These are phyloP conservation scores for Neonectria neomacrospora DNA, from an alignment of 2,329 filamentous ascomycete species.

Conservation along the genomic window DNA sequence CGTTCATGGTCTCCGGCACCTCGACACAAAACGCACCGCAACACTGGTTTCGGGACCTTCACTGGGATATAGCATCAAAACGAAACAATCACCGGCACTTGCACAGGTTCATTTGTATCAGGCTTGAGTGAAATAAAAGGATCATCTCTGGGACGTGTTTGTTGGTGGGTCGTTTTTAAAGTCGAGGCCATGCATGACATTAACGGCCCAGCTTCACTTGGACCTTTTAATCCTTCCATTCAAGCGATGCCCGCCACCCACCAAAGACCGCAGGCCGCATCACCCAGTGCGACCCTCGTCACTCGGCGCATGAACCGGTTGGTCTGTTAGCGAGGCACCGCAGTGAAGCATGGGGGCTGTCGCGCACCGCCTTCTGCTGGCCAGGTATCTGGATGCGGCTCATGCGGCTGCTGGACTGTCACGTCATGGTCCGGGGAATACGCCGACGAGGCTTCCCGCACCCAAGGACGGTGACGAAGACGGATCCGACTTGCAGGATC, in stretches of 20 bases:
- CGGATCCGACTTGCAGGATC: conserved; percentile 14
- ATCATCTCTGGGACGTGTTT: neutral
- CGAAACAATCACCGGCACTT: neutral
- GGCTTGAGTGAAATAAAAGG: too few relatives aligned
- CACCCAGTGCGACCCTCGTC: neutral
- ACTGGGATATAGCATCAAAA: neutral
- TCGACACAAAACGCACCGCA: neutral
- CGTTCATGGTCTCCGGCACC: neutral
- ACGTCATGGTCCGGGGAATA: neutral
- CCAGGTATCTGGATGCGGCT: conserved; percentile 41
- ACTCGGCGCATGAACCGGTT: conserved; percentile 7
- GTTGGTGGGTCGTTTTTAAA: neutral
- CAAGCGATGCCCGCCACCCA: conserved; percentile 1
- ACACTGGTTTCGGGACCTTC: neutral
- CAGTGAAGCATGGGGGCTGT: conserved; percentile 35
- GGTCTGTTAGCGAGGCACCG: neutral
- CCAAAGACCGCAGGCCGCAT: neutral
- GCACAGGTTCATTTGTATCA: too few relatives aligned
- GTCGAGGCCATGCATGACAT: too few relatives aligned
- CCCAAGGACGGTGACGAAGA: neutral
- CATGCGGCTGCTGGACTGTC: conserved; percentile 27
- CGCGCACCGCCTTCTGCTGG: conserved; percentile 36
- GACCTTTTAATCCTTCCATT: neutral
- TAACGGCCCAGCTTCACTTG: neutral
- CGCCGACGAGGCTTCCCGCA: neutral